Evolutionary conservation across 305 asterid species (phyloP).

Genomic region (Fraxinus sp.): DNA sequence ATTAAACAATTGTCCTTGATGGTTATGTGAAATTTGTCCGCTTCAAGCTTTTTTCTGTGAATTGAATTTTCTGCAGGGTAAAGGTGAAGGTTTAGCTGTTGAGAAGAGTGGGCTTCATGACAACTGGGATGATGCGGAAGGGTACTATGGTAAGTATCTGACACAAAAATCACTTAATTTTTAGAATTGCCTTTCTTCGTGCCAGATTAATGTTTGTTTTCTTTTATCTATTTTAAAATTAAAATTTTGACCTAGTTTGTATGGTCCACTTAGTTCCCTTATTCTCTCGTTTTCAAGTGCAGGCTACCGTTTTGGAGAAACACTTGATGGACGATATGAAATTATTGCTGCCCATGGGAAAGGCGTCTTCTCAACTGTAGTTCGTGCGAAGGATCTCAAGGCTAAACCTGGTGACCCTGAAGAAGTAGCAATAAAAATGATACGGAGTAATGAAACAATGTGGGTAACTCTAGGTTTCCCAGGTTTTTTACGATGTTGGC

Average conservation of each 20-base stretch:
- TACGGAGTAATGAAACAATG: constrained; percentile 92
- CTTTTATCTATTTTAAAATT: background rate
- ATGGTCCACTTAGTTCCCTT: background rate
- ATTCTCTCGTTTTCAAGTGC: constrained; percentile 18
- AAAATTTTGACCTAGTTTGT: background rate
- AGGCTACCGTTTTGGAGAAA: constrained; percentile 96
- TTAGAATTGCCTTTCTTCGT: constrained; percentile 15
- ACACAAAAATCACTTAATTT: constrained; percentile 5
- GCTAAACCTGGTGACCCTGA: constrained; percentile 66
- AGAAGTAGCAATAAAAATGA: constrained; percentile 95
- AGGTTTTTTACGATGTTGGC: constrained; percentile 7
- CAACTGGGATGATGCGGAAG: constrained; percentile 99
- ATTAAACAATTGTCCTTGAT: background rate
- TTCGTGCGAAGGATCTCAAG: constrained; percentile 96
- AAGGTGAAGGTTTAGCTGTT: constrained; percentile 67
- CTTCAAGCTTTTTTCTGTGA: constrained; percentile 7
- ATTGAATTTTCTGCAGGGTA: constrained; percentile 51
- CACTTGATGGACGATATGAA: constrained; percentile 86
- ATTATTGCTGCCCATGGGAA: constrained; percentile 96
- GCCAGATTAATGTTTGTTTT: background rate
- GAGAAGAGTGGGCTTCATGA: constrained; percentile 86
- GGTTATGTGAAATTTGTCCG: background rate
- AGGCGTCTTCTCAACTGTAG: constrained; percentile 96
- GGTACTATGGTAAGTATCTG: constrained; percentile 77
- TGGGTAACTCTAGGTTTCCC: constrained; percentile 30